Base-by-base conservation (phyloP, 768 basidiomycete genomes). In the Clathrus columnatus region DNA sequence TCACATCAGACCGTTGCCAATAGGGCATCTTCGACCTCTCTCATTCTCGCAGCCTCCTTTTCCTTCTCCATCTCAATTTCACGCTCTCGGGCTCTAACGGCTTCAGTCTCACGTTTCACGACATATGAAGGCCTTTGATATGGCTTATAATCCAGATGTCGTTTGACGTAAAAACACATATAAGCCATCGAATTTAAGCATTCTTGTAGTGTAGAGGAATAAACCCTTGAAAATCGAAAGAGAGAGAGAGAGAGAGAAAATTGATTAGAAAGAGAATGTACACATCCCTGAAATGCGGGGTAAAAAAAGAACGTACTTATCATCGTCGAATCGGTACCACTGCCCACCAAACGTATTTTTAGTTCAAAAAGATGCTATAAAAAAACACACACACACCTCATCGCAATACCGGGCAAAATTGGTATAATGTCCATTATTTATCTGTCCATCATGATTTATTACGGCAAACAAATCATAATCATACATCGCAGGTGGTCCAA, bases 321-420 rank as follows among this genome's bases (percentile, higher is more conserved):
- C 92, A 64, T 96, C 93, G 67, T 96, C 92, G 68, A 91, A 92
- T 21, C 84, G 84, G 70, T 88, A 95, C 91, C 91, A 97, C 84
- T 94, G 66, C 27, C 59, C 42, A 42, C 18, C 18, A 32, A 42
- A 21, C 20, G 48, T 50, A 58, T 16, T 26, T 57, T 20, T n/a
- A n/a, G n/a, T n/a, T n/a, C n/a, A n/a, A n/a, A n/a, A n/a, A 21
- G n/a, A 24, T 16, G n/a, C 6, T 17, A 21, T 26, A 46, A 29
- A 46, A 18, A 2, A 20, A 26, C 6, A 21, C 26, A 16, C 42
- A 72, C 85, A 58, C 60, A 90, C 87, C 72, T 92, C 91, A 63
- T 95, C 87, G 54, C 85, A 80, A 62, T 83, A 91, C 23, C 90
- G 79, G 16, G 87, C 85, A 67, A 79, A 93, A 65, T 86, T 88